Percentiles rank a stretch among this genome's conserved stretches.
These are phyloP conservation scores for Ustilago bromivora DNA, from an alignment of 1,284 basidiomycete species.

Conservation along the genomic window DNA sequence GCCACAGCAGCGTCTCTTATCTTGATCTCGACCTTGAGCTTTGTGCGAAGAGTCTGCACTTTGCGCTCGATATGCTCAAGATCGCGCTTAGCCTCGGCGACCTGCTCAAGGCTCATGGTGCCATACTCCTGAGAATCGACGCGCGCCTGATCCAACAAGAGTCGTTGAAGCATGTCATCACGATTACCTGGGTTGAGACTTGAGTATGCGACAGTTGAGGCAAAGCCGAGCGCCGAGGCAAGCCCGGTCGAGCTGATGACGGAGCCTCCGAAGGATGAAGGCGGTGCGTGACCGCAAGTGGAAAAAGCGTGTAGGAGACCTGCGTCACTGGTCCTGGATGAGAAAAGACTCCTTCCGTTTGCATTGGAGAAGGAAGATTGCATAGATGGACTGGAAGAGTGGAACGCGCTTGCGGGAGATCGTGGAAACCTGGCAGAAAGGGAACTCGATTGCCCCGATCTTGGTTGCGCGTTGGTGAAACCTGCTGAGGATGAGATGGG, in stretches of 20 bases:
- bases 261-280: conserved; percentile 46
- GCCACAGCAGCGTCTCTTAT: conserved; percentile 62
- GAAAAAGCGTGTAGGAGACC: conserved; percentile 34
- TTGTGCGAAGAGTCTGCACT: conserved; percentile 41
- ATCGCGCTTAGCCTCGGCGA: conserved; percentile 53
- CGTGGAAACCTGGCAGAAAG: conserved; percentile 16
- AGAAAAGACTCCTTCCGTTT: conserved; percentile 7
- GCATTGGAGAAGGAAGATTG: conserved; percentile 35
- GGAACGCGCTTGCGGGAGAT: conserved; percentile 25
- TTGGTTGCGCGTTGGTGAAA: not conserved
- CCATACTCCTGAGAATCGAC: conserved; percentile 55
- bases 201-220: conserved; percentile 22
- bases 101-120: conserved; percentile 49
- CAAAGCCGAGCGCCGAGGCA: conserved; percentile 26
- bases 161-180: conserved; percentile 48
- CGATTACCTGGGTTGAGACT: conserved; percentile 27
- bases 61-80: conserved; percentile 52
- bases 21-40: conserved; percentile 58
- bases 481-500: conserved; percentile 15
- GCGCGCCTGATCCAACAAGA: conserved; percentile 49
- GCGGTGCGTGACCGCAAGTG: conserved; percentile 36
- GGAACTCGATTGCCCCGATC: conserved; percentile 1
- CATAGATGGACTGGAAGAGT: conserved; percentile 35
- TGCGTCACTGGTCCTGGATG: conserved; percentile 18
- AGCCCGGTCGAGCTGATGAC: conserved; percentile 28